Conservation (phyloP, 2,329 filamentous ascomycete genomes). For the Fusarium chuoi region DNA sequence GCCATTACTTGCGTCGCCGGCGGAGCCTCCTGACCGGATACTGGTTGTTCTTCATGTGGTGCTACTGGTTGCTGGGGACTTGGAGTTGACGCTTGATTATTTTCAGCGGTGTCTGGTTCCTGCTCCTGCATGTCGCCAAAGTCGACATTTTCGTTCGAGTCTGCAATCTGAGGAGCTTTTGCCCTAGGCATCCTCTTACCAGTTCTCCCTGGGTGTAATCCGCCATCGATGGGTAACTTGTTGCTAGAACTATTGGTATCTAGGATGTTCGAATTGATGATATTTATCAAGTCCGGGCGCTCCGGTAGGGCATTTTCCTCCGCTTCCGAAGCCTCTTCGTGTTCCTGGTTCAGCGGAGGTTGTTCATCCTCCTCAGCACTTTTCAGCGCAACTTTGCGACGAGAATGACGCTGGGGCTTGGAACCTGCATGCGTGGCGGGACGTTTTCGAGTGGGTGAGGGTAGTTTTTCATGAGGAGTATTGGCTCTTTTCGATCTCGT, state of each 20-base stretch:
- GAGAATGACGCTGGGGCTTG: slow-evolving; percentile 12
- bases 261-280: slow-evolving; percentile 26
- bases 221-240: neutral
- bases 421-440: neutral
- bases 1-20: neutral
- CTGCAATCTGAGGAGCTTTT: neutral
- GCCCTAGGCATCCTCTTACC: neutral
- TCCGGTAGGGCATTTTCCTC: slow-evolving; percentile 10
- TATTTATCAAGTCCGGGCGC: slow-evolving; percentile 9
- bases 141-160: neutral
- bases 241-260: neutral
- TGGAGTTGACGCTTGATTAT: neutral
- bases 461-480: neutral
- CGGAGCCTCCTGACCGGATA: neutral
- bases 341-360: neutral
- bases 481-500: slow-evolving; percentile 21
- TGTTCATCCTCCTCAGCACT: neutral
- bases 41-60: neutral
- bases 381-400: neutral
- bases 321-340: slow-evolving; percentile 3
- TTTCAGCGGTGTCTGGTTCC: neutral
- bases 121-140: neutral
- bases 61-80: neutral
- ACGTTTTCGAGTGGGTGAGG: slow-evolving; percentile 16
- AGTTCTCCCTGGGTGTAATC: neutral